These are phyloP conservation scores for Balakata baccata DNA, from an alignment of 345 rosid genomes.

Conservation along the genomic window DNA sequence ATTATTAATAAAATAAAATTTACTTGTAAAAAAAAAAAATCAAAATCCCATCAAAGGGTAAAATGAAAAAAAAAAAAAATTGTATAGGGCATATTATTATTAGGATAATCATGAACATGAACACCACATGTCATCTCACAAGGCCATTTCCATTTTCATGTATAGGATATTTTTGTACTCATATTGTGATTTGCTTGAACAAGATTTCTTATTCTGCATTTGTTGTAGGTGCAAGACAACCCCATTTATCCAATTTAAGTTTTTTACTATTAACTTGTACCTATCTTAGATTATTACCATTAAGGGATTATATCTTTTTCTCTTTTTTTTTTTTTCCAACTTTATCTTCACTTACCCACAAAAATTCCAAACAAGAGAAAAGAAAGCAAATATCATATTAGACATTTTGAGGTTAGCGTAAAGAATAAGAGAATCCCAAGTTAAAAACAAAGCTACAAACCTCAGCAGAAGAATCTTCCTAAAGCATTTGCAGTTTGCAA, in stretches of 20 bases:
- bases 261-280: background rate
- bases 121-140: background rate
- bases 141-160: background rate
- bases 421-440: background rate
- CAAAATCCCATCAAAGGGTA: too few species aligned
- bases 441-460: background rate
- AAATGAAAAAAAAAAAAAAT: too few species aligned
- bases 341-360: background rate
- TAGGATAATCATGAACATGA: background rate
- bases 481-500: background rate
- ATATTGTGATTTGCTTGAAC: background rate
- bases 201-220: background rate
- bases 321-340: background rate
- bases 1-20: too few species aligned
- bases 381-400: background rate
- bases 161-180: background rate
- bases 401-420: background rate
- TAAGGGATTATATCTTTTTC: background rate
- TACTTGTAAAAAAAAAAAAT: too few species aligned
- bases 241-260: background rate
- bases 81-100: too few species aligned
- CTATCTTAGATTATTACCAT: background rate
- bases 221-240: background rate
- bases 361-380: background rate
- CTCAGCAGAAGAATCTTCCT: conserved; percentile 3